These are phyloP conservation scores for Fusarium irregulare DNA, from an alignment of 2,329 filamentous ascomycete species.

Conservation along the genomic window DNA sequence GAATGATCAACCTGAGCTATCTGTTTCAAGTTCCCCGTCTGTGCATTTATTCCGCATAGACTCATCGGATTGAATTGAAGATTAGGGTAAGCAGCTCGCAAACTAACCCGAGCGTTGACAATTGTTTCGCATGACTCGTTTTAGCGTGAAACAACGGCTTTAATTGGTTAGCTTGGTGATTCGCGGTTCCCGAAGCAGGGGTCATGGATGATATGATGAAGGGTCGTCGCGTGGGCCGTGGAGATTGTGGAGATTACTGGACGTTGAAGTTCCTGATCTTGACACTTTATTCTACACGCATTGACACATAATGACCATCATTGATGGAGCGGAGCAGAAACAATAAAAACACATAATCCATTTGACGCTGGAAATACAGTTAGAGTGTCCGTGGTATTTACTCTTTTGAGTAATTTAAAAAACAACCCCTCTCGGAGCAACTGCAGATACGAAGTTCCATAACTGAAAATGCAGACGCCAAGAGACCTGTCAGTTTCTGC, in stretches of 20 bases:
- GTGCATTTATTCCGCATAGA: neutral
- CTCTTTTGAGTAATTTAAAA: too few relatives aligned
- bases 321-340: too few relatives aligned
- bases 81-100: neutral
- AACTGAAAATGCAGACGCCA: neutral
- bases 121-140: neutral
- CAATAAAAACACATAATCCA: accelerated
- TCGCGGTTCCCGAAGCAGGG: neutral
- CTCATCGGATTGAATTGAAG: neutral
- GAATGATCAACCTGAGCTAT: neutral
- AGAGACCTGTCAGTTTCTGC: neutral
- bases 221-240: neutral
- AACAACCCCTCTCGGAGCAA: too few relatives aligned
- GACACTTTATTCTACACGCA: too few relatives aligned
- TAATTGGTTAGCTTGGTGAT: neutral
- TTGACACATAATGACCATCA: too few relatives aligned
- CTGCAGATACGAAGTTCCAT: too few relatives aligned
- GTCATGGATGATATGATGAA: neutral
- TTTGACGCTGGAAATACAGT: too few relatives aligned
- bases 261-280: neutral
- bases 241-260: neutral
- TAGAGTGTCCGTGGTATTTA: accelerated
- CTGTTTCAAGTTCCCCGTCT: neutral
- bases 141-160: neutral
- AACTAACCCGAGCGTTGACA: neutral